Percentiles rank a stretch among this genome's conserved stretches.
These are phyloP conservation scores for Cornus controversa DNA, from an alignment of 148 eudicot species.

Conservation along the genomic window DNA sequence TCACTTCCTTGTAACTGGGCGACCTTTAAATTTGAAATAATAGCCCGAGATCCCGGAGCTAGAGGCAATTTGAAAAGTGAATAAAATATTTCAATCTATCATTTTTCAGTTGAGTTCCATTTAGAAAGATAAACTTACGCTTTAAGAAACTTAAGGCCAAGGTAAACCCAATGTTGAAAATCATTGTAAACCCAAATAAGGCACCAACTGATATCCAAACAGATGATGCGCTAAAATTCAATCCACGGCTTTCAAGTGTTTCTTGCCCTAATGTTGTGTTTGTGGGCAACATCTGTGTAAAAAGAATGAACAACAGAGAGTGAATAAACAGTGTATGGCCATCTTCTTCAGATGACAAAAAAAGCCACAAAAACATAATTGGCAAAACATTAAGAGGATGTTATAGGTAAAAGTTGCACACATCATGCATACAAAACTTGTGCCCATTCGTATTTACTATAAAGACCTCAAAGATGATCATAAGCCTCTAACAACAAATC, in stretches of 20 bases:
- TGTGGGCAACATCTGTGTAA: constrained; percentile 34
- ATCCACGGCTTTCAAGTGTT: constrained; percentile 60
- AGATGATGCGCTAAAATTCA: constrained; percentile 39
- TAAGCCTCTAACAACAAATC: no score
- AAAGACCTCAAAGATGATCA: no score
- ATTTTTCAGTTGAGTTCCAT: neutral
- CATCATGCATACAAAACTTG: no score
- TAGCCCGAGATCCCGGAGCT: constrained; percentile 65
- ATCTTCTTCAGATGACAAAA: neutral
- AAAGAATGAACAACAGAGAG: neutral
- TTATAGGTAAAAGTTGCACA: no score
- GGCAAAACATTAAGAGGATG: no score
- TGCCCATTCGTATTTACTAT: no score
- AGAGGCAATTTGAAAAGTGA: constrained; percentile 16
- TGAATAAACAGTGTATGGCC: neutral
- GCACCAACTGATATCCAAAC: constrained; percentile 67
- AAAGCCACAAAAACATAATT: no score
- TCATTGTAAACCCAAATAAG: constrained; percentile 49
- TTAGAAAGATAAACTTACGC: constrained; percentile 38
- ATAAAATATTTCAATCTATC: neutral
- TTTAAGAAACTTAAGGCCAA: constrained; percentile 63
- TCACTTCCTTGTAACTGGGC: constrained; percentile 32
- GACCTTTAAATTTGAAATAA: constrained; percentile 64
- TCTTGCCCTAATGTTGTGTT: constrained; percentile 61
- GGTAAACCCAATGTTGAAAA: constrained; percentile 50